Evolutionary conservation across 441 rosid species (phyloP).

Genomic region (Raphanus hybrid): DNA sequence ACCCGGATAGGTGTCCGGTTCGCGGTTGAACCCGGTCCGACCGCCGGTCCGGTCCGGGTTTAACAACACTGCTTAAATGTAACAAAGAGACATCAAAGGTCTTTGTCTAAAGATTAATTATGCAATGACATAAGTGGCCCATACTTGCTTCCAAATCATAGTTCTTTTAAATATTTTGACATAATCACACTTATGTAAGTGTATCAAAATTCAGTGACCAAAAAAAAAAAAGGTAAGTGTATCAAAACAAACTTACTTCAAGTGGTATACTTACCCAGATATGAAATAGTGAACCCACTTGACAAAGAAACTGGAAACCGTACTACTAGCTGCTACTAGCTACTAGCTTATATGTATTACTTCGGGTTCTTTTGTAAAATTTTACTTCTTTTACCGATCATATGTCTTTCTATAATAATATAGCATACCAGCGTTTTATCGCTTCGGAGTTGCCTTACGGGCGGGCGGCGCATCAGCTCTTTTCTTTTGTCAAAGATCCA

Average conservation of each 20-base stretch:
- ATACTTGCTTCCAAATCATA: slow-evolving; percentile 6
- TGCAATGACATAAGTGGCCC: slow-evolving; percentile 28
- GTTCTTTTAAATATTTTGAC: slow-evolving; percentile 3
- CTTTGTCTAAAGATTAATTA: slow-evolving; percentile 15
- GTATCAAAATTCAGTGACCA: not conserved
- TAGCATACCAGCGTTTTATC: too few species aligned
- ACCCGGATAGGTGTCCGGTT: too few species aligned
- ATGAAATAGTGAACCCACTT: not conserved
- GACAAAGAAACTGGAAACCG: not conserved
- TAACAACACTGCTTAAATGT: not conserved
- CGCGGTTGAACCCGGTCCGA: too few species aligned
- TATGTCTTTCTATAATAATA: not conserved
- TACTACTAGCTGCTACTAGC: not conserved
- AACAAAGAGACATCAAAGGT: slow-evolving; percentile 22
- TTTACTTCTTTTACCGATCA: not conserved
- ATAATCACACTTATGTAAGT: slow-evolving; percentile 10
- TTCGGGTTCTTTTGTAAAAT: not conserved
- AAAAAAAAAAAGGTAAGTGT: not conserved
- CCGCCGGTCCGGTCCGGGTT: too few species aligned
- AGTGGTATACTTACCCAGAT: slow-evolving; percentile 10
- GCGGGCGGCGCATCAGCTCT: too few species aligned
- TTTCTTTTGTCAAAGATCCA: too few species aligned
- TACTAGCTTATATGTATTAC: not conserved
- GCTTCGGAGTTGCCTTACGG: too few species aligned
- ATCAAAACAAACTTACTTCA: not conserved